Evolutionary conservation across 1,139 yeast species (phyloP).

Genomic region (Kurtzmaniella quercitrusa): DNA sequence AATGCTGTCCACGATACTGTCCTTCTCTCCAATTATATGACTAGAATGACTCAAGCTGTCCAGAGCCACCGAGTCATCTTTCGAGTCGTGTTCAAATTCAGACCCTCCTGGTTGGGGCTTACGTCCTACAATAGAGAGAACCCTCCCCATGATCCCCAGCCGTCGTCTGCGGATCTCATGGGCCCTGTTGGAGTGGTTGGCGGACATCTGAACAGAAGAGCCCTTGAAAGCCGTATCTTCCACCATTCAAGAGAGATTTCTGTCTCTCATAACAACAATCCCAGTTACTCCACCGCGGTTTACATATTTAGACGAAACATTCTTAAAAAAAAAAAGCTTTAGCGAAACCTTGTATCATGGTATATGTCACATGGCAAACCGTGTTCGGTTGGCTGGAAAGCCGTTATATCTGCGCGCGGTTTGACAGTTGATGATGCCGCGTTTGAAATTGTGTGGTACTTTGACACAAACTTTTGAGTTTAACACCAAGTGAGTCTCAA

Average conservation of each 20-base stretch:
- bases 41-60: not conserved
- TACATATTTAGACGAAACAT: conserved; percentile 1
- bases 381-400: not conserved
- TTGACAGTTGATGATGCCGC: not conserved
- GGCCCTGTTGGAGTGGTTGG: not conserved
- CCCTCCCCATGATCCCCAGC: conserved; percentile 6
- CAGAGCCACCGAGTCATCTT: not conserved
- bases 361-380: not conserved
- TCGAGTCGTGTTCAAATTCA: not conserved
- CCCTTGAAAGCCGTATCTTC: conserved; percentile 5
- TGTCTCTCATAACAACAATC: not conserved
- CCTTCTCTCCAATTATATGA: not conserved
- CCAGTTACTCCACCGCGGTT: not conserved
- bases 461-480: no score
- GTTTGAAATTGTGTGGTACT: no score
- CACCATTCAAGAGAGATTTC: not conserved
- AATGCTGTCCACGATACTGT: not conserved
- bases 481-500: no score
- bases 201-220: conserved; percentile 5
- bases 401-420: not conserved
- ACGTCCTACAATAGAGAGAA: conserved; percentile 6
- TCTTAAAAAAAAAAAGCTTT: not conserved
- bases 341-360: not conserved
- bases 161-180: conserved; percentile 3
- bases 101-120: conserved; percentile 1